These are phyloP conservation scores for Carpinus fangiana DNA, from an alignment of 306 rosid species.

Conservation along the genomic window DNA sequence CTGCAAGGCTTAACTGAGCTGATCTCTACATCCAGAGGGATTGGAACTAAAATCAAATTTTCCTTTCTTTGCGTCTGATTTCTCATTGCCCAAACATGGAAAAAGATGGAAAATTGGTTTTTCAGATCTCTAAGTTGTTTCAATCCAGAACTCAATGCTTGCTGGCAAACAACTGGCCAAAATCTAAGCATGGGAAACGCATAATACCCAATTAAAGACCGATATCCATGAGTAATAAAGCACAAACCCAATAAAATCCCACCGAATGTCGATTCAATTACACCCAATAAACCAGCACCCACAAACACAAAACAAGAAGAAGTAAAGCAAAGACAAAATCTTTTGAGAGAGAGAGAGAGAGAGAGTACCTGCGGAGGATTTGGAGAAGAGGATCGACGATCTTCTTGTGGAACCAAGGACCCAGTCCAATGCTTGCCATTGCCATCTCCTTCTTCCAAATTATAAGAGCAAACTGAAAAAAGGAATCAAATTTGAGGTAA, in stretches of 20 bases:
- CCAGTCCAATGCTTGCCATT: constrained; percentile 25
- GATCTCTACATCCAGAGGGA: background rate
- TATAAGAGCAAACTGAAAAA: background rate
- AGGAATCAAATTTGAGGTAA: too few relatives aligned
- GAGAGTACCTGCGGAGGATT: constrained; percentile 65
- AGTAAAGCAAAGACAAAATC: background rate
- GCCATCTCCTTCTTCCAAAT: constrained; percentile 23
- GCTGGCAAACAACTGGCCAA: background rate
- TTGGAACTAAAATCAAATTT: background rate
- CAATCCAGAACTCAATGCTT: background rate
- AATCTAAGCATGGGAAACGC: background rate
- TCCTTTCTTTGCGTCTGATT: too few relatives aligned
- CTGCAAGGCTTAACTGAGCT: background rate
- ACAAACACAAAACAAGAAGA: background rate
- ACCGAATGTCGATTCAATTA: background rate
- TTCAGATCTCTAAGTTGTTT: background rate
- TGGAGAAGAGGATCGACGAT: constrained; percentile 65
- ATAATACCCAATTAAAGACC: background rate
- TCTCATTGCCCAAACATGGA: background rate
- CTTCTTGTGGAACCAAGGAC: constrained; percentile 63
- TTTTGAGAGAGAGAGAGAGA: constrained; percentile 11
- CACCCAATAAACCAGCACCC: background rate
- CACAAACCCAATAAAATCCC: background rate
- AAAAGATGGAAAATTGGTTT: background rate
- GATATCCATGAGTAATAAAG: background rate